Base-by-base conservation (phyloP, 768 basidiomycete species). In the Exidia glandulosa region DNA sequence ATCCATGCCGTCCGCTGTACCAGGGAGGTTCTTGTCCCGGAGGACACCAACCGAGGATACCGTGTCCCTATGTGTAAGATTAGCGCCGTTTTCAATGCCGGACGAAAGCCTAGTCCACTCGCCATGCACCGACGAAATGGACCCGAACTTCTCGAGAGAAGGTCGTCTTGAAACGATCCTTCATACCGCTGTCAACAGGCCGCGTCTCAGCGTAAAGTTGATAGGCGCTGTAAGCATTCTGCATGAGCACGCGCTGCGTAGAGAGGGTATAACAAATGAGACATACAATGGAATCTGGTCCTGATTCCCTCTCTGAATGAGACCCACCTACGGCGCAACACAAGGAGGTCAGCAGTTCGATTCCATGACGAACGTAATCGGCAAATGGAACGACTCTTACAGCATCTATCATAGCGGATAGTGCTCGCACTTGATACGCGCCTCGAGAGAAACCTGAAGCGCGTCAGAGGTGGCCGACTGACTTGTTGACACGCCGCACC, bases 121-220 rank as follows among this genome's bases (percentile, higher is more conserved):
- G 77, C 78, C 78, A 79, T 27, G 70, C 74, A 3, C 78, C 78
- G 5, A 79, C 66, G 55, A 79, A 79, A 64, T 79, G 76, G 2
- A 78, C 71, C 25, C 65, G 67, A 33, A 76, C 72, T 10, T 71
- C 41, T 6, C 67, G 63, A 34, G 74, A 75, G 56, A 76, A 77
- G 2, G 75, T 71, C 30, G 62, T 60, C 36, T 70, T 74, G 62
- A 78, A 77, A 13, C 61, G 60, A 34, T 60, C 50, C 16, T 66
- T 59, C 27, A 74, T 57, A 50, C 68, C 61, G 31, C 66, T 66
- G 12, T 52, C 61, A n/a, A n/a, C n/a, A n/a, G n/a, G n/a, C n/a
- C n/a, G n/a, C 2, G 66, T 65, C 54, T 68, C 68, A 4, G 69
- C 71, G 50, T 75, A 76, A 12, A 77, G 60, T 47, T 76, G 70